Conservation (phyloP, 495 filamentous ascomycete species). For the Neurospora sp. region DNA sequence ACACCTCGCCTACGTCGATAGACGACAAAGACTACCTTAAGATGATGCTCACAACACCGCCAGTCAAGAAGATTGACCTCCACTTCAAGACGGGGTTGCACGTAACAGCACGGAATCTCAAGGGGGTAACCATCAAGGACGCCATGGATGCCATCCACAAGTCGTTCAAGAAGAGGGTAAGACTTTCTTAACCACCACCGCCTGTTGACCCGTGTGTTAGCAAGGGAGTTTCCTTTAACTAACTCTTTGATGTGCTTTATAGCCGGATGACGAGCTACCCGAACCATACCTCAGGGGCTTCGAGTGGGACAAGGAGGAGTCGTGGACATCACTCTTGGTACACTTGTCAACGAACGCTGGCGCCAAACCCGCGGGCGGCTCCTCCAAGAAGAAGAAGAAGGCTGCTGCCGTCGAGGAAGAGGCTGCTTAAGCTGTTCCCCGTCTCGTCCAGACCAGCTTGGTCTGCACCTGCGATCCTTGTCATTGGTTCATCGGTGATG, state of each 20-base stretch:
- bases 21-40: conserved; percentile 75
- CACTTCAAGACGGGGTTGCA: conserved; percentile 79
- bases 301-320: conserved; percentile 90
- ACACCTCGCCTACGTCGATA: conserved; percentile 64
- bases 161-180: conserved; percentile 85
- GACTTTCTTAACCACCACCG: conserved; percentile 5
- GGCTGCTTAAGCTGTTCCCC: not conserved
- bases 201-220: not conserved
- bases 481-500: not conserved
- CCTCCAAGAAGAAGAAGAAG: conserved; percentile 62
- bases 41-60: conserved; percentile 66
- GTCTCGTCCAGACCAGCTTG: not conserved
- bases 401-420: conserved; percentile 29
- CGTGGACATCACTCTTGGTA: conserved; percentile 60
- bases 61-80: conserved; percentile 87
- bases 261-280: conserved; percentile 85
- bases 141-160: conserved; percentile 89
- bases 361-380: conserved; percentile 25
- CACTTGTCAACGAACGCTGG: conserved; percentile 66
- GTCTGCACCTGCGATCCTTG: not conserved
- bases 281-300: conserved; percentile 79
- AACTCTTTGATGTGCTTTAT: not conserved
- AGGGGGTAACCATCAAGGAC: conserved; percentile 92
- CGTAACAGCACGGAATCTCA: conserved; percentile 79
- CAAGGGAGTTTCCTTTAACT: not conserved